Base-by-base conservation (phyloP, 129 eudicot species). In the Smallanthus sonchifolius region DNA sequence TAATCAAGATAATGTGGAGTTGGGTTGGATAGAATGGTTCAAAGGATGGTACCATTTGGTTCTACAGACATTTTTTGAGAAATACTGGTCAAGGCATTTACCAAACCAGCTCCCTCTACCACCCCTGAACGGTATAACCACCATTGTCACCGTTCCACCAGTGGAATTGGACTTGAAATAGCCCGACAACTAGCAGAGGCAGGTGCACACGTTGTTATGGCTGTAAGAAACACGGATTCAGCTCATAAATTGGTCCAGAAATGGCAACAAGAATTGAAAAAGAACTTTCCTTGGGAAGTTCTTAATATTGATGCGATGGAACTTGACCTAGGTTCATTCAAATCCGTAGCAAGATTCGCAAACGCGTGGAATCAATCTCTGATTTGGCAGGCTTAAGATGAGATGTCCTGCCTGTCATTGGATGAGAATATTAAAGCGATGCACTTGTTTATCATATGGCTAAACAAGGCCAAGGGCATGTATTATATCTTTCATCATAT, bases 401-500 rank as follows among this genome's bases (percentile, higher is more conserved):
- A n/a, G n/a, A n/a, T n/a, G n/a, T n/a, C n/a, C n/a, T n/a, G n/a
- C n/a, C n/a, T n/a, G n/a, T n/a, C n/a, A n/a, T n/a, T n/a, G n/a
- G n/a, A n/a, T n/a, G n/a, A n/a, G n/a, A n/a, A n/a, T n/a, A n/a
- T n/a, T n/a, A n/a, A n/a, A n/a, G n/a, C n/a, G n/a, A n/a, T 48
- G 90, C 89, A 61, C 87, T 90, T 76, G 96, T 90, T 20, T 90
- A 90, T 79, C 96, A 90, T 67, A 90, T 90, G 96, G 96, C 96
- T 15, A 90, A 90, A 65, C 96, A 90, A 79, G 92, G 92, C 54
- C 96, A 90, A 71, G 96, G 96, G 6, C 96, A 90, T 92, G 96
- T 89, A 73, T 48, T 28, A 61, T 42, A 2, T 79, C 76, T 78
- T 61, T 42, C 20, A 1, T 34, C 2, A 32, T 87, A 24, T 51